Base-by-base conservation (phyloP, 2,329 filamentous ascomycete genomes). In the Neofusicoccum kwambonambiense region DNA sequence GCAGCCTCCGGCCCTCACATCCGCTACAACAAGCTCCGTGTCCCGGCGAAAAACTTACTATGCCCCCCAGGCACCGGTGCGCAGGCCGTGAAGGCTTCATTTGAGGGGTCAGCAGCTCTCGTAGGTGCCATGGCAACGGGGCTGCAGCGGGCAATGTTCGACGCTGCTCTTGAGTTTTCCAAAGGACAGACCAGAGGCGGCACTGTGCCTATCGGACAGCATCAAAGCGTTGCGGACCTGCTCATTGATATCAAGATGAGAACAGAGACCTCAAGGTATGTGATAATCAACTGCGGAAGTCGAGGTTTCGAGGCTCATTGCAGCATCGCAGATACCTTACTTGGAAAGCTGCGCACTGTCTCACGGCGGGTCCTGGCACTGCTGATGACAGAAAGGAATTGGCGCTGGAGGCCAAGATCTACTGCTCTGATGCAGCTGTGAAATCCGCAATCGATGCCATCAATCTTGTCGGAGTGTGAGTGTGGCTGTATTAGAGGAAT, bases 111-210 rank as follows among this genome's bases (percentile, higher is more conserved):
- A 2, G 83, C 83, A 1, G 79, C 80, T 1, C 74, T 87, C 0
- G 84, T 86, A 0, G 83, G 83, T 1, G 83, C 84, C 2, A 86
- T 87, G 80, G 77, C 77, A 9, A 81, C 83, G 0, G 82, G 83
- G 2, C 74, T 86, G 45, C 84, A 85, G 82, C 78, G 84, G 0
- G 79, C 81, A 0, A 79, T 80, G 0, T 87, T 86, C 67, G 83
- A 85, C 13, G 78, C 78, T 0, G 83, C 83, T 1, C 72, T 87
- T 1, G 68, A 69, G 1, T 87, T 85, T 66, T 82, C 82, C 2
- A 84, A 82, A 68, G 61, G 62, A 0, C 79, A 86, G n/a, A 68
- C 72, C 1, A 74, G 84, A 1, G 76, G 81, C 15, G 83, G 83
- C 2, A 77, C 73, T 0, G 75, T 78, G 34, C 74, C 77, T 0